Evolutionary conservation across 2,329 filamentous ascomycete species (phyloP).

Genomic region (Colletotrichum sidae): DNA sequence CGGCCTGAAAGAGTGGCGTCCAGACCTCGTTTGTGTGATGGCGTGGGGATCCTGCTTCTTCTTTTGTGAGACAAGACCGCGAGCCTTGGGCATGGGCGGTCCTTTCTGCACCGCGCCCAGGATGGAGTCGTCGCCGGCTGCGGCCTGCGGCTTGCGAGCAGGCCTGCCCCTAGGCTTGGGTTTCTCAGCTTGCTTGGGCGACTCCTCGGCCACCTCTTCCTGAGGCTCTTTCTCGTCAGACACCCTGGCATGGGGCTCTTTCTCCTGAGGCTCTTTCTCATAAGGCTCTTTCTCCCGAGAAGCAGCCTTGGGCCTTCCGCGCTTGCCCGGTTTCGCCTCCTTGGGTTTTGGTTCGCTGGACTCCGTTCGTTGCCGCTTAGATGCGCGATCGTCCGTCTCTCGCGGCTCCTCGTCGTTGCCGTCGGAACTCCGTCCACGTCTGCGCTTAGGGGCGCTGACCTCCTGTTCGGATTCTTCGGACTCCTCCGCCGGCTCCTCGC

Average conservation of each 20-base stretch:
- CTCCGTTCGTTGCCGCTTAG: slow-evolving; percentile 39
- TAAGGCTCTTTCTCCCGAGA: neutral
- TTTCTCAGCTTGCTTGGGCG: slow-evolving; percentile 38
- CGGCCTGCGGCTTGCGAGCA: slow-evolving; percentile 52
- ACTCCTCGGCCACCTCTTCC: slow-evolving; percentile 37
- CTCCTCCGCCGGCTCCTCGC: slow-evolving; percentile 5
- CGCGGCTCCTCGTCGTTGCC: slow-evolving; percentile 27
- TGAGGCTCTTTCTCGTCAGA: neutral
- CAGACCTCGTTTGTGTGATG: slow-evolving; percentile 76
- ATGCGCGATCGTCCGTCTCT: slow-evolving; percentile 34
- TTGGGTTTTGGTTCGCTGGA: slow-evolving; percentile 24
- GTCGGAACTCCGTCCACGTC: slow-evolving; percentile 35
- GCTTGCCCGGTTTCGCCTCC: slow-evolving; percentile 34
- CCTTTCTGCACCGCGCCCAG: slow-evolving; percentile 62
- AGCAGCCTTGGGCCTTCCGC: slow-evolving; percentile 41
- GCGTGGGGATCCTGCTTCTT: slow-evolving; percentile 61
- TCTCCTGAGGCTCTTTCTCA: no score
- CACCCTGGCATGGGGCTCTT: no score
- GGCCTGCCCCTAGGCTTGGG: slow-evolving; percentile 44
- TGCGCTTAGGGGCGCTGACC: slow-evolving; percentile 23
- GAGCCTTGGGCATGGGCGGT: slow-evolving; percentile 66
- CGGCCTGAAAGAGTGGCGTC: slow-evolving; percentile 81
- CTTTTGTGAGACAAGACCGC: slow-evolving; percentile 65
- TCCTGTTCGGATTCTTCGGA: slow-evolving; percentile 37
- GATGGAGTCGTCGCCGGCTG: slow-evolving; percentile 58